phyloP scores from a whole-genome alignment of 1,139 yeast genomes.

The Lodderomyces theae region DNA sequence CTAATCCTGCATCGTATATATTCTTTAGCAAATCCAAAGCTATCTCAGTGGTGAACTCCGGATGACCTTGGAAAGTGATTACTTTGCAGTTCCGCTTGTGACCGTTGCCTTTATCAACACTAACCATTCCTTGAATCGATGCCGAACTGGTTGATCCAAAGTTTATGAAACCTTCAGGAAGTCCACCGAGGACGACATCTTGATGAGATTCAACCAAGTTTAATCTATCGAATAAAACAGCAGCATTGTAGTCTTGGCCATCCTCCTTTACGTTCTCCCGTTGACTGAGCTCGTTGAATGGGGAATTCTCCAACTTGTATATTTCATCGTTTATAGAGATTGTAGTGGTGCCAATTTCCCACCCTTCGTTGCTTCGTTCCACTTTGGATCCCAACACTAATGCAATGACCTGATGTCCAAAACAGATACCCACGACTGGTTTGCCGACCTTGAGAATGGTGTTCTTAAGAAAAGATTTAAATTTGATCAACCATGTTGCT shows the following conservation, averaged over 20 bases:
- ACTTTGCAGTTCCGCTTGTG: conserved; percentile 33
- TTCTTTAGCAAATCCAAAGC: conserved; percentile 27
- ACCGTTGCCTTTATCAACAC: conserved; percentile 14
- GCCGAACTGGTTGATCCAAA: conserved; percentile 58
- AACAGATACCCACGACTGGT: conserved; percentile 69
- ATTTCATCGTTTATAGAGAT: conserved; percentile 46
- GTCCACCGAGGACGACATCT: conserved; percentile 53
- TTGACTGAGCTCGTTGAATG: conserved; percentile 18
- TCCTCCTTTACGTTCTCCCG: conserved; percentile 16
- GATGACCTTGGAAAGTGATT: conserved; percentile 85
- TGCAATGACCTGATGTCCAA: conserved; percentile 81
- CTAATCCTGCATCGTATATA: conserved; percentile 15
- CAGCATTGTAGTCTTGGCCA: conserved; percentile 6
- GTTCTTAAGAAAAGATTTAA: conserved; percentile 42
- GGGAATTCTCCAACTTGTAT: conserved; percentile 30
- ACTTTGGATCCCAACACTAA: conserved; percentile 63
- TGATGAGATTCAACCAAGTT: conserved; percentile 65
- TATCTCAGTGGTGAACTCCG: conserved; percentile 59
- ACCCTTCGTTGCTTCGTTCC: conserved; percentile 56
- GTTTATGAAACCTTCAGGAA: conserved; percentile 29
- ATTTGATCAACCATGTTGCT: conserved; percentile 51
- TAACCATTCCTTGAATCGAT: conserved; percentile 58
- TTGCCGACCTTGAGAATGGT: conserved; percentile 26
- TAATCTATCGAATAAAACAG: conserved; percentile 22
- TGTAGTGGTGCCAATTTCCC: conserved; percentile 68